Conservation (phyloP, 805 yeast species). For the Wickerhamiella qilinensis region DNA sequence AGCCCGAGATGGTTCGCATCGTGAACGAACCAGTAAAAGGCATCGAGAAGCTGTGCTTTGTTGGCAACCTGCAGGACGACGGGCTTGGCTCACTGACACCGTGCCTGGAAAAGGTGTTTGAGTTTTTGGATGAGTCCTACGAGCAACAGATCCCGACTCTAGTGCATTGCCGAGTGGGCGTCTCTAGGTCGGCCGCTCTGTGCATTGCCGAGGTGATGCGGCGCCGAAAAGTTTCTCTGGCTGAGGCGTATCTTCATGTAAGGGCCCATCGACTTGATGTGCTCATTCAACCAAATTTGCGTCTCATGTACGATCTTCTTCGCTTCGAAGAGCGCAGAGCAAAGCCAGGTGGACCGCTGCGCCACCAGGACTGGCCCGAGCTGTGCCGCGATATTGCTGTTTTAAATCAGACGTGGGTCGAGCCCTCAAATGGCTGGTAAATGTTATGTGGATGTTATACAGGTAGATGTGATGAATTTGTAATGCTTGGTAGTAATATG, state of each 20-base stretch:
- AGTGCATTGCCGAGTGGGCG: conserved; percentile 93
- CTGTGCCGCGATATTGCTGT: conserved; percentile 67
- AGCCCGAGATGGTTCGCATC: conserved; percentile 1
- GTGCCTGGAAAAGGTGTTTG: conserved; percentile 44
- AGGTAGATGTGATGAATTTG: no score
- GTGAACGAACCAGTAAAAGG: conserved; percentile 8
- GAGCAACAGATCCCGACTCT: conserved; percentile 28
- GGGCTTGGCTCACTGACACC: conserved; percentile 68
- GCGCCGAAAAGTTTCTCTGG: conserved; percentile 45
- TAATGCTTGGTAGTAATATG: no score
- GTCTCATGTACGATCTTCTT: conserved; percentile 80
- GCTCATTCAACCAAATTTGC: conserved; percentile 83
- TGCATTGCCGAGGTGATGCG: conserved; percentile 92
- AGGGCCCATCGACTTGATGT: conserved; percentile 79
- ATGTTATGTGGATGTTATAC: no score
- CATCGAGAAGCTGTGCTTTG: conserved; percentile 38
- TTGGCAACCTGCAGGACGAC: conserved; percentile 72
- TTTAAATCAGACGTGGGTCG: not conserved
- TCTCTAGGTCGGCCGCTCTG: conserved; percentile 85
- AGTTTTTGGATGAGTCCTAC: conserved; percentile 38
- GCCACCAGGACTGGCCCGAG: conserved; percentile 79
- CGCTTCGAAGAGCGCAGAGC: conserved; percentile 38
- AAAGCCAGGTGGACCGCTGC: conserved; percentile 17
- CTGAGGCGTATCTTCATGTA: conserved; percentile 75
- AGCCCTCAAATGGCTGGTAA: no score